phyloP scores from a whole-genome alignment of 208 protist species.

The Balamuthia mandrillaris region DNA sequence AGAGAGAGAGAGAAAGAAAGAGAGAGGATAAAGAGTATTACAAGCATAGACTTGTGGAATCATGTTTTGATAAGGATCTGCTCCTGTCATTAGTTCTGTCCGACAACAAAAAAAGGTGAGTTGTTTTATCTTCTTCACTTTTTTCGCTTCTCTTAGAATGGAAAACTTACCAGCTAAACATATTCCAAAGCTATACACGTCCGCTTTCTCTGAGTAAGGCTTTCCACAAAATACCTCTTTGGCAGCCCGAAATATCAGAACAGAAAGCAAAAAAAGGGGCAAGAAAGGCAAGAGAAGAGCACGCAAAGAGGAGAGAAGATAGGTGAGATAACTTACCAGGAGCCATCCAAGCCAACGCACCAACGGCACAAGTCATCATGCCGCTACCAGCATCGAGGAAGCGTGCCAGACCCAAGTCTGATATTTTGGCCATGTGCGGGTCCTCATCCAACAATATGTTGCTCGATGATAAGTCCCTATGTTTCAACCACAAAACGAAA shows the following conservation, averaged over 20 bases:
- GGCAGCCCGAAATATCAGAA: not conserved
- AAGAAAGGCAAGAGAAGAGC: not conserved
- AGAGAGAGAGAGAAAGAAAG: not conserved
- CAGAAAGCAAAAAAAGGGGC: not conserved
- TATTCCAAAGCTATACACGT: slow-evolving; percentile 26
- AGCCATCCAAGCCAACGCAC: slow-evolving; percentile 13
- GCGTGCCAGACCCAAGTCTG: not conserved
- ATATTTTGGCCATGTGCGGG: not conserved
- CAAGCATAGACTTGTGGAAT: not conserved
- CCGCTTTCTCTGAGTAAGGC: slow-evolving; percentile 5
- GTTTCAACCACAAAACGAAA: not conserved
- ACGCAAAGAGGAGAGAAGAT: not conserved
- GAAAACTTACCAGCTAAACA: not conserved
- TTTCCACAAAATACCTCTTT: not conserved
- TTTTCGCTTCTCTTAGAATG: not conserved
- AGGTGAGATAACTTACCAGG: not conserved
- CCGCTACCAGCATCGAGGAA: not conserved
- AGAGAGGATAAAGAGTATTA: not conserved
- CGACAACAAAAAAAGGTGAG: not conserved
- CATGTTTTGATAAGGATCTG: slow-evolving; percentile 13
- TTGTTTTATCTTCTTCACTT: not conserved
- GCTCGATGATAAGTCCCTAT: not conserved
- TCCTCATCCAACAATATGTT: slow-evolving; percentile 15
- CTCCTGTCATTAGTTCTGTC: slow-evolving; percentile 6
- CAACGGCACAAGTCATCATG: slow-evolving; percentile 18